A percentile compares a stretch with the other conserved stretches of the same genome.
phyloP scores from a whole-genome alignment of 2,329 filamentous ascomycete genomes.

The Penicillium paneum region DNA sequence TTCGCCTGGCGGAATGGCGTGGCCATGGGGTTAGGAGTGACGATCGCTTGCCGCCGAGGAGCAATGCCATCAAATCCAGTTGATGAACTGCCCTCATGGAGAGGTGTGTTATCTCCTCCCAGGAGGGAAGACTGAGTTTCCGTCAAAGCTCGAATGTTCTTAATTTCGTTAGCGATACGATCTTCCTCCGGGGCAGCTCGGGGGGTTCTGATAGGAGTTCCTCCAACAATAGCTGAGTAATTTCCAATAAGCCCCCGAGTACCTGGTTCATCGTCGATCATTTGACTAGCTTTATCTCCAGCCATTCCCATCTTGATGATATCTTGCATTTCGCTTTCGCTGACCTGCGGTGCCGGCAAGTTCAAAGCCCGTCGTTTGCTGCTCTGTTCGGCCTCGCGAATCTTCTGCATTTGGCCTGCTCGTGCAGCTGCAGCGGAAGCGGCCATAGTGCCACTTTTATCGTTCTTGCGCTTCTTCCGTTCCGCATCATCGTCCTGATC shows the following conservation, averaged over 20 bases:
- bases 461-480: conserved; percentile 80
- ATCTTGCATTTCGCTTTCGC: conserved; percentile 88
- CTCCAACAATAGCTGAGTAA: conserved; percentile 76
- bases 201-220: conserved; percentile 86
- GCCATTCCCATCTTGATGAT: conserved; percentile 99
- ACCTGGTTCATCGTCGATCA: conserved; percentile 75
- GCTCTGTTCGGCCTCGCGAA: conserved; percentile 93
- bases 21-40: conserved; percentile 94
- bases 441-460: conserved; percentile 74
- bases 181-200: conserved; percentile 90
- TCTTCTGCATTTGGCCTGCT: conserved; percentile 89
- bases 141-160: conserved; percentile 86
- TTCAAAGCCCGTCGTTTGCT: conserved; percentile 84
- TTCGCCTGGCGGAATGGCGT: conserved; percentile 73
- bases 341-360: conserved; percentile 84
- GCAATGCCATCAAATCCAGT: conserved; percentile 85
- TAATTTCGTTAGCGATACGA: conserved; percentile 92
- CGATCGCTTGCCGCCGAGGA: conserved; percentile 72
- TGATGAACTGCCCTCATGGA: conserved; percentile 75
- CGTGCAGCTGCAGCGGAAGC: conserved; percentile 85
- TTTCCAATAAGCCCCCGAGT: conserved; percentile 83
- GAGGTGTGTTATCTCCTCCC: conserved; percentile 87
- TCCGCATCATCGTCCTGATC: conserved; percentile 79
- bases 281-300: conserved; percentile 75
- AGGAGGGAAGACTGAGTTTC: conserved; percentile 91